Evolutionary conservation across 345 rosid species (phyloP).

Genomic region (Dipteronia dyeriana): DNA sequence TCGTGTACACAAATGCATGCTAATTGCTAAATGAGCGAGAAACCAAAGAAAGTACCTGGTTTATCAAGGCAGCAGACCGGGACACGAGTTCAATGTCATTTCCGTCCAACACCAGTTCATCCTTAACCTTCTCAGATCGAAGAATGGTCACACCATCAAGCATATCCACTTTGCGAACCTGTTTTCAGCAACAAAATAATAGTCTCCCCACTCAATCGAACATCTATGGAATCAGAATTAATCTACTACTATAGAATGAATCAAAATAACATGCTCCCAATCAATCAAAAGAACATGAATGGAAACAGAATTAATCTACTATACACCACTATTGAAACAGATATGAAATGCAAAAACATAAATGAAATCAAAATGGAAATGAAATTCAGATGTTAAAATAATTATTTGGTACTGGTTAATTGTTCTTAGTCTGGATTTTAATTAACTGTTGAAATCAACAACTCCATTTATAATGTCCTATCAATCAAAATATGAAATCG

Average conservation of each 20-base stretch:
- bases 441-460: background rate
- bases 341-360: too few species aligned
- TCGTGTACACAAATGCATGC: background rate
- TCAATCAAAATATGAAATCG: background rate
- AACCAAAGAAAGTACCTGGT: constrained; percentile 32
- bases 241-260: background rate
- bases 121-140: constrained; percentile 53
- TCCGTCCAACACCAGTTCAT: constrained; percentile 49
- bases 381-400: too few species aligned
- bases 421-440: background rate
- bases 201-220: background rate
- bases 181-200: background rate
- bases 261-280: too few species aligned
- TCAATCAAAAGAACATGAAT: too few species aligned
- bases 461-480: background rate
- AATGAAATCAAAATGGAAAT: too few species aligned
- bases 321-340: too few species aligned
- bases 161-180: constrained; percentile 60
- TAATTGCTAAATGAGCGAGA: too few species aligned
- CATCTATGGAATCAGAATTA: background rate
- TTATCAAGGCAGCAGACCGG: constrained; percentile 49
- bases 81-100: constrained; percentile 53
- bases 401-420: background rate
- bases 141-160: constrained; percentile 43
- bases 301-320: too few species aligned